Conservation (phyloP, 306 rosid species). For the Citrullus colocynthis region DNA sequence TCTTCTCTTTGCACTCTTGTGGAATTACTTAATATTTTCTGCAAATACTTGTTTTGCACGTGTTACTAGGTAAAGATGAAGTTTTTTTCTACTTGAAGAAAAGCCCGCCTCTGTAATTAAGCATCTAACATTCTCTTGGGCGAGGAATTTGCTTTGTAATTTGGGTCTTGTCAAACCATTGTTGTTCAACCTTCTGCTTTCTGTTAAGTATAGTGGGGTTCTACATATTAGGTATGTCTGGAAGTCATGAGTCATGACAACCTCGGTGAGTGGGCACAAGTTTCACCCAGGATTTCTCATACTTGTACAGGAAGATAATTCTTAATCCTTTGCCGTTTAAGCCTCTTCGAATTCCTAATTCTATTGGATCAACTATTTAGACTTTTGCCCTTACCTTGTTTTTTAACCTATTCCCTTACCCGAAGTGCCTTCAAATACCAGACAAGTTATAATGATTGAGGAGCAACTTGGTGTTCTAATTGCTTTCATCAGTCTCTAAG, state of each 20-base stretch:
- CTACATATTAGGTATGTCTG: background rate
- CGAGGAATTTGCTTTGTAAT: background rate
- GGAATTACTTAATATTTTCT: background rate
- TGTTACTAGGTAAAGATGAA: background rate
- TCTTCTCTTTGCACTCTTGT: background rate
- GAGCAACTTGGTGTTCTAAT: background rate
- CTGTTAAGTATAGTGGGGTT: background rate
- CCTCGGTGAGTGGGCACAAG: background rate
- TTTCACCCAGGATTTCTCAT: background rate
- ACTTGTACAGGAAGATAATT: background rate
- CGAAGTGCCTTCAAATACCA: background rate
- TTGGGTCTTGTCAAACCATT: background rate
- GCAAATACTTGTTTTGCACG: background rate
- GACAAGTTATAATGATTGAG: background rate
- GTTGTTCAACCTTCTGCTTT: background rate
- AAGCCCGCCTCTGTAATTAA: background rate
- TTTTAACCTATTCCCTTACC: background rate
- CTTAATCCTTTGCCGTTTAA: background rate
- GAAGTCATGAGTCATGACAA: background rate
- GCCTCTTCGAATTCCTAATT: background rate
- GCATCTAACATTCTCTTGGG: background rate
- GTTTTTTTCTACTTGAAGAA: background rate
- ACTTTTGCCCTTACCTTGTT: background rate
- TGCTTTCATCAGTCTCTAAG: background rate
- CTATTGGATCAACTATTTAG: background rate